phyloP scores from a whole-genome alignment of 805 yeast genomes.

The Candida broadrunensis region DNA sequence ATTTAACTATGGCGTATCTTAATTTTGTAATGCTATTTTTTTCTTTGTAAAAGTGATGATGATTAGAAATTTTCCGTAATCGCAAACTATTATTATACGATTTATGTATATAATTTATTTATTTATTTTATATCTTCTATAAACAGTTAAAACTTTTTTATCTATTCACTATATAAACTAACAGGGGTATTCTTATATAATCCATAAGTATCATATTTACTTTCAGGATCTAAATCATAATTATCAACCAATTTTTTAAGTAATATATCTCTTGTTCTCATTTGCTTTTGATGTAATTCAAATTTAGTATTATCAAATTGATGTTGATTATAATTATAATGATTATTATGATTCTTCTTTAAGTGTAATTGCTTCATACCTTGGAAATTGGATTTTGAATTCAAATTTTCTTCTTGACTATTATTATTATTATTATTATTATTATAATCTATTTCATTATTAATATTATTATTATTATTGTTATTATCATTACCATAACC shows the following conservation, averaged over 20 bases:
- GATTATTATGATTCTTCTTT: not conserved
- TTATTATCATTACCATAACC: not conserved
- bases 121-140: too few relatives aligned
- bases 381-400: not conserved
- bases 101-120: too few relatives aligned
- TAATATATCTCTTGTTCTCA: not conserved
- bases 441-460: not conserved
- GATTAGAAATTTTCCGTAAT: too few relatives aligned
- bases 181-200: not conserved
- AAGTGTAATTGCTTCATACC: slow-evolving; percentile 13
- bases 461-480: too few relatives aligned
- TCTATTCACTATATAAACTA: not conserved
- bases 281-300: not conserved
- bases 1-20: too few relatives aligned
- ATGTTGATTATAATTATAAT: not conserved
- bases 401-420: too few relatives aligned
- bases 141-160: too few relatives aligned
- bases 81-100: too few relatives aligned
- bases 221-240: not conserved
- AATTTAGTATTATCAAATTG: not conserved
- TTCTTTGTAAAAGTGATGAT: too few relatives aligned
- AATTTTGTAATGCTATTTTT: too few relatives aligned
- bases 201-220: not conserved
- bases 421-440: too few relatives aligned
- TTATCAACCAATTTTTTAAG: not conserved